Evolutionary conservation across 2,329 filamentous ascomycete genomes (phyloP), one percentile per base, ranked within the genome.

Genomic region (Cercospora berteroae): DNA sequence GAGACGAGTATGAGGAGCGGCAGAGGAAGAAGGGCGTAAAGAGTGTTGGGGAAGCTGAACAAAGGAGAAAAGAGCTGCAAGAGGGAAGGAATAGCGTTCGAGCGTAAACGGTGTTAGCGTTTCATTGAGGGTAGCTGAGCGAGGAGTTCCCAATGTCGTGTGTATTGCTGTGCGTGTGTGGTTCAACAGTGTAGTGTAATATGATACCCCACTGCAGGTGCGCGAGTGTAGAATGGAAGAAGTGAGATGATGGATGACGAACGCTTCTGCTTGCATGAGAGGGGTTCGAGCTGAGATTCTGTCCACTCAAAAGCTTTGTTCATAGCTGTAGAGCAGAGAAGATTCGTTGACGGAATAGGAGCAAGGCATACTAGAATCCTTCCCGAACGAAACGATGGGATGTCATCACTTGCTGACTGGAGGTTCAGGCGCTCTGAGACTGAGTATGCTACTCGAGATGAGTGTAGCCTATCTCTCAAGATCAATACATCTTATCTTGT

Each of bases 1-100:
- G 94, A 36, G 90, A 90, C 67, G 86, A 92, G 77, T 99, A 97
- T 79, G 94, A 98, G 81, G 95, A 93, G 74, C 85, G 95, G 68
- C 95, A 99, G 83, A 85, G 91, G 62, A 89, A 90, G 73, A 99
- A 99, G 83, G 91, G 94, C 10, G 87, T 93, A 72, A 99, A 99
- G 82, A 89, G 90, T 0, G 85, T 89, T 58, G 86, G 88, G 0
- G 95, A 98, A 79, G 87, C 82, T 67, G 81, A 78, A 27, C 61
- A 64, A n/a, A 63, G 68, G 13, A 65, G 61, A 27, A 58, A 62
- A 25, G 70, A 71, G 36, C 13, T 64, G 39, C 27, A 68, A 2
- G 70, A 50, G 7, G 44, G 44, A 23, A 50, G n/a, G 44, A 5
- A 6, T 8, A 42, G 36, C 13, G 20, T 50, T 50, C 44, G 44